Percentiles rank a stretch among this genome's conserved stretches.
Conservation (phyloP, 345 rosid genomes). For the Gynandropsis gynandra region DNA sequence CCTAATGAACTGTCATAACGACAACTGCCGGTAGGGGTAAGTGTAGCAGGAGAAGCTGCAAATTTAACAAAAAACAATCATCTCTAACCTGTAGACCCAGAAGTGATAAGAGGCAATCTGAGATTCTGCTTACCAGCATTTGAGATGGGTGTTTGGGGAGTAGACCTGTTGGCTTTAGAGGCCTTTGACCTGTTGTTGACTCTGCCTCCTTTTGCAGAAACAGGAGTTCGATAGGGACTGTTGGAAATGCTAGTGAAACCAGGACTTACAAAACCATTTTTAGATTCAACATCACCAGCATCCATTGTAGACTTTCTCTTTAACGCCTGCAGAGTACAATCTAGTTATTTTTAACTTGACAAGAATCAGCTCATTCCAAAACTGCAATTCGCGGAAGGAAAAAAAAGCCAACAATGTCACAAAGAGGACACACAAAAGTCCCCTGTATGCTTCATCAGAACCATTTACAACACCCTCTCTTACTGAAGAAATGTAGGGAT, state of each 20-base stretch:
- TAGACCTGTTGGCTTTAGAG: conserved; percentile 45
- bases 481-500: conserved; percentile 2
- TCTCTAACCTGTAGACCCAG: conserved; percentile 2
- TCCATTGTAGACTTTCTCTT: conserved; percentile 49
- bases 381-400: conserved; percentile 7
- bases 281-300: conserved; percentile 34
- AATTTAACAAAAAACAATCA: conserved; percentile 22
- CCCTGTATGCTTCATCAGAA: conserved; percentile 10
- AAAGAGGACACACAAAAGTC: background rate
- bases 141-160: conserved; percentile 66
- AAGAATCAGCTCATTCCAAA: conserved; percentile 13
- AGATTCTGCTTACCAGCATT: conserved; percentile 46
- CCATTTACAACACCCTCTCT: background rate
- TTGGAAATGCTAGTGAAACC: conserved; percentile 34
- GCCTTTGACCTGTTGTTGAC: conserved; percentile 49
- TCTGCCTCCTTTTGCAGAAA: conserved; percentile 66
- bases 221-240: conserved; percentile 66
- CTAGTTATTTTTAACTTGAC: conserved; percentile 15
- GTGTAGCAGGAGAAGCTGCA: conserved; percentile 71
- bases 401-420: conserved; percentile 6
- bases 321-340: conserved; percentile 37
- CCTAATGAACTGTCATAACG: conserved; percentile 98
- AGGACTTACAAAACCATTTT: conserved; percentile 39
- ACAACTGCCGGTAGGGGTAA: conserved; percentile 77
- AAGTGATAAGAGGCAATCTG: background rate